Conservation (phyloP, 164 flowering plant species). For the Hamamelis virginiana region DNA sequence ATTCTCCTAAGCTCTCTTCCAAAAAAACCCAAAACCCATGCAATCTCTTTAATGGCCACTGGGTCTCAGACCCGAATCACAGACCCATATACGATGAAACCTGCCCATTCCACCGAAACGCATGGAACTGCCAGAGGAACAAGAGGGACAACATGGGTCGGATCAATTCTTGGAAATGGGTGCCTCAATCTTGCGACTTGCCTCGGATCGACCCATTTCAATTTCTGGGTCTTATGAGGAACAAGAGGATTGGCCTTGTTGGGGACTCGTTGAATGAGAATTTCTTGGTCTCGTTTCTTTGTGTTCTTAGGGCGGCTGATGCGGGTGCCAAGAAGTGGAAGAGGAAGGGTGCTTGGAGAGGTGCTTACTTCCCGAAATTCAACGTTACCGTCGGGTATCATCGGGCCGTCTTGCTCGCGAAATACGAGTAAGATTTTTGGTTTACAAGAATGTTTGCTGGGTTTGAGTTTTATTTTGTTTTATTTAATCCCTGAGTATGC, state of each 20-base stretch:
- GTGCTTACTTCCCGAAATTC: conserved; percentile 80
- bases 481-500: too few relatives aligned
- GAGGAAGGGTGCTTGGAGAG: conserved; percentile 95
- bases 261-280: conserved; percentile 97
- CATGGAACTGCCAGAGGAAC: conserved; percentile 90
- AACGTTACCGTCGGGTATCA: conserved; percentile 96
- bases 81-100: conserved; percentile 57
- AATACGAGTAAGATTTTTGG: conserved; percentile 61
- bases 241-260: conserved; percentile 75
- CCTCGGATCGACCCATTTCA: conserved; percentile 48
- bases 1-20: conserved; percentile 12
- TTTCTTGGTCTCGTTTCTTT: conserved; percentile 72
- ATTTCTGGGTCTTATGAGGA: conserved; percentile 67
- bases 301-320: conserved; percentile 69
- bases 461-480: too few relatives aligned
- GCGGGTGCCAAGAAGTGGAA: conserved; percentile 81
- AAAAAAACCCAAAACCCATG: conserved; percentile 30
- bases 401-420: conserved; percentile 88
- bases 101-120: conserved; percentile 87
- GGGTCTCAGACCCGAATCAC: conserved; percentile 50
- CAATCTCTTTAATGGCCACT: conserved; percentile 63
- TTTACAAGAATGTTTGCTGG: too few relatives aligned
- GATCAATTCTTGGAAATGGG: conserved; percentile 92
- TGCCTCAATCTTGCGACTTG: conserved; percentile 56
- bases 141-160: conserved; percentile 66